Conservation (phyloP, 1,284 basidiomycete genomes). For the Entoloma clypeatum region DNA sequence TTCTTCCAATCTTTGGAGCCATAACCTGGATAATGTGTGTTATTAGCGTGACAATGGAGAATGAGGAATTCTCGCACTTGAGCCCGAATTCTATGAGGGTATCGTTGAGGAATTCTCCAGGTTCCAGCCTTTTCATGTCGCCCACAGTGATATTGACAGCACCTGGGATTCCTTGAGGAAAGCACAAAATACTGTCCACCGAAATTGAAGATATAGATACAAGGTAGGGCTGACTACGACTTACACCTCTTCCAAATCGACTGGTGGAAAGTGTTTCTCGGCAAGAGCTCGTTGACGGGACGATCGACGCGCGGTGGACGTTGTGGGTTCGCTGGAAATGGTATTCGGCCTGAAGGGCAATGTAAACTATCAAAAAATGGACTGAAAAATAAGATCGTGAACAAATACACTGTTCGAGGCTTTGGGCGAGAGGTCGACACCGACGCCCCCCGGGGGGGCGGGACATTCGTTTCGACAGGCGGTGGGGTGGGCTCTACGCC, state of each 20-base stretch:
- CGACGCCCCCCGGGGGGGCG: conserved; percentile 2
- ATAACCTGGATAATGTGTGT: conserved; percentile 47
- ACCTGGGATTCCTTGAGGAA: conserved; percentile 65
- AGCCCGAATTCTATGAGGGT: conserved; percentile 94
- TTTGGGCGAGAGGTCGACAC: conserved; percentile 8
- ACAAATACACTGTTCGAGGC: conserved; percentile 8
- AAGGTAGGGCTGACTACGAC: conserved; percentile 20
- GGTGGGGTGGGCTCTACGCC: conserved; percentile 9
- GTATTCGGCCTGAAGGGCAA: conserved; percentile 5
- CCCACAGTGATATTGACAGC: conserved; percentile 76
- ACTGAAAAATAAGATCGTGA: neutral
- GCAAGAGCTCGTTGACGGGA: conserved; percentile 19
- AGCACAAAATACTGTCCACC: conserved; percentile 62
- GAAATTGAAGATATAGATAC: conserved; percentile 3
- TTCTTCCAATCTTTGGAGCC: conserved; percentile 55
- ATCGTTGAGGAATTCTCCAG: conserved; percentile 90
- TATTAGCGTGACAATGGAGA: neutral
- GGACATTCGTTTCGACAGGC: conserved; percentile 3
- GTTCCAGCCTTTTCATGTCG: conserved; percentile 72
- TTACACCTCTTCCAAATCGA: conserved; percentile 65
- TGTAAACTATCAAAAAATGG: neutral
- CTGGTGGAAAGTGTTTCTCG: conserved; percentile 25
- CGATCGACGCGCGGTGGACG: conserved; percentile 28
- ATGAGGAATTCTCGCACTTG: conserved; percentile 52
- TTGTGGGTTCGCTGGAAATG: conserved; percentile 4